phyloP scores from a whole-genome alignment of 768 basidiomycete species.

The Chalciporus chontae region DNA sequence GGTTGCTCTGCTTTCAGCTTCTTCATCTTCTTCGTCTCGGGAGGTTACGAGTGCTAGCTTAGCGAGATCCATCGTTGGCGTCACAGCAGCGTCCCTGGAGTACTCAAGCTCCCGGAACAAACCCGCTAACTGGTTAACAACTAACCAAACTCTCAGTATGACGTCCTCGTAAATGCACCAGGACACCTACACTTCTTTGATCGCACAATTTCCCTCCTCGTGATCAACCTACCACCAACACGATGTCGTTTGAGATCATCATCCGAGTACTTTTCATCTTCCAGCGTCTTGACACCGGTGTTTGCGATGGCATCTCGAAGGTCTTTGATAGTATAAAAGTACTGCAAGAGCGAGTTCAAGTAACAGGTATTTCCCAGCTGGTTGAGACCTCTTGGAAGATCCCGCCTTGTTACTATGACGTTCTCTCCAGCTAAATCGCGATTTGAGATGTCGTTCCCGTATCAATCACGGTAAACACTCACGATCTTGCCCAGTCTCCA shows the following conservation, averaged over 20 bases:
- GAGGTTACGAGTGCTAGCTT: slow-evolving; percentile 90
- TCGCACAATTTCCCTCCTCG: slow-evolving; percentile 73
- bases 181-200: slow-evolving; percentile 73
- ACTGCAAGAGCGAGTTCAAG: slow-evolving; percentile 74
- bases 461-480: slow-evolving; percentile 32
- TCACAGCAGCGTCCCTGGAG: slow-evolving; percentile 62
- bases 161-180: background rate
- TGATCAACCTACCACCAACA: slow-evolving; percentile 84
- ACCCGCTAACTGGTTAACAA: slow-evolving; percentile 74
- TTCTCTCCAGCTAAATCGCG: slow-evolving; percentile 58
- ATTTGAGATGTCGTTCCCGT: slow-evolving; percentile 3
- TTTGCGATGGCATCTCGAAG: slow-evolving; percentile 72
- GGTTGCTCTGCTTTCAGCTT: slow-evolving; percentile 65
- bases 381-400: slow-evolving; percentile 82
- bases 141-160: slow-evolving; percentile 37
- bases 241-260: slow-evolving; percentile 81
- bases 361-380: slow-evolving; percentile 90
- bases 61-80: slow-evolving; percentile 82
- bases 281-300: slow-evolving; percentile 50
- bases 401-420: slow-evolving; percentile 47
- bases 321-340: slow-evolving; percentile 94
- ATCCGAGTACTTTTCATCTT: slow-evolving; percentile 71
- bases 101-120: slow-evolving; percentile 78
- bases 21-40: slow-evolving; percentile 86
- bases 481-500: slow-evolving; percentile 73